Conservation (phyloP, 1,284 basidiomycete genomes). For the Puccinia coronata region DNA sequence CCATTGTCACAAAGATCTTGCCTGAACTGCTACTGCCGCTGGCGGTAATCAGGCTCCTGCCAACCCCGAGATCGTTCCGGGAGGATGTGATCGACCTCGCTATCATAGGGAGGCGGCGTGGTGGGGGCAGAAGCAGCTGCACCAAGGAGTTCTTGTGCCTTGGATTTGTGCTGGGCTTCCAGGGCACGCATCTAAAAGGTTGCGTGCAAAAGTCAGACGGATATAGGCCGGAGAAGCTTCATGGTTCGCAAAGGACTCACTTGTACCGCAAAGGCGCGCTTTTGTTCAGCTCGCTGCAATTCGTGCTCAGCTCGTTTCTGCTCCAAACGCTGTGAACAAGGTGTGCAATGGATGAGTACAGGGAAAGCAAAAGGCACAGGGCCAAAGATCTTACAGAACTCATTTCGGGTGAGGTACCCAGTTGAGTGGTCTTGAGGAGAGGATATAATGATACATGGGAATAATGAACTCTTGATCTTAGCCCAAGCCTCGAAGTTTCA, state of each 20-base stretch:
- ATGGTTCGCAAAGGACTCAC: slow-evolving; percentile 83
- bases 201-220: slow-evolving; percentile 34
- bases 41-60: no score
- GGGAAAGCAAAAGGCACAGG: slow-evolving; percentile 1
- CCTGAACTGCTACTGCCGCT: no score
- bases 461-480: neutral
- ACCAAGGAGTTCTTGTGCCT: slow-evolving; percentile 50
- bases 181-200: slow-evolving; percentile 50
- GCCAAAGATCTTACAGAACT: slow-evolving; percentile 27
- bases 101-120: slow-evolving; percentile 47
- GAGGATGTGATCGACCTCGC: slow-evolving; percentile 35
- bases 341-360: neutral
- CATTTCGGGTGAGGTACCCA: slow-evolving; percentile 44
- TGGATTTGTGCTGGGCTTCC: slow-evolving; percentile 51
- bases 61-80: no score
- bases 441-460: neutral
- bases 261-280: slow-evolving; percentile 87
- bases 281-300: slow-evolving; percentile 75
- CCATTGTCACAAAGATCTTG: no score
- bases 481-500: neutral
- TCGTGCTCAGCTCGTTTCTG: slow-evolving; percentile 87
- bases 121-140: slow-evolving; percentile 46
- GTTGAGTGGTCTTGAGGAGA: slow-evolving; percentile 33
- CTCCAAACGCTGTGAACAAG: slow-evolving; percentile 70
- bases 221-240: slow-evolving; percentile 55